Base-by-base conservation (phyloP, 2,329 filamentous ascomycete genomes). In the Orbilia brochopaga region DNA sequence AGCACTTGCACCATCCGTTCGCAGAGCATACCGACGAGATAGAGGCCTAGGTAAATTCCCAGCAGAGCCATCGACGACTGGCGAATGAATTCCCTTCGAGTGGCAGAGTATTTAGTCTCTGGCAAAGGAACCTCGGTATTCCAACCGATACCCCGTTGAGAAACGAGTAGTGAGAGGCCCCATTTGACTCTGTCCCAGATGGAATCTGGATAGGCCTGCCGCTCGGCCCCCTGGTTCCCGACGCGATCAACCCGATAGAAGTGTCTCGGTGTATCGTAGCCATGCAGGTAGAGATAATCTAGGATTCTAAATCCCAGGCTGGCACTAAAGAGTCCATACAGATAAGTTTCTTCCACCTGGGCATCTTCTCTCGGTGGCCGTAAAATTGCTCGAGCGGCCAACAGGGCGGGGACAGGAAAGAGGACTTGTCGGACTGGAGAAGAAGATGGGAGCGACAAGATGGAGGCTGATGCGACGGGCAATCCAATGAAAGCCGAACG, bases 81-180 rank as follows among this genome's bases (percentile, higher is more conserved):
- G 3, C 17, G 21, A 30, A 64, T 19, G 35, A 70, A 70, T 23
- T 32, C 54, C 8, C 23, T 23, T 27, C 42, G 48, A 10, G 17
- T 48, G 0, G 15, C 13, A 0, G 48, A 6, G 13, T 60, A 60
- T 19, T 55, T 56, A 10, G 59, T 70, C 5, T 30, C 21, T 17
- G 66, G 60, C 8, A 64, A 11, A 10, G 66, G 60, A 17, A 64
- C 60, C 24, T 70, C 27, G 40, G 60, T 44, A 17, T 70, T 70
- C 66, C 66, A 70, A n/a, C 66, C 66, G 19, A 70, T 70, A 4
- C 66, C 66, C 15, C 66, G 66, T 15, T 54, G 59, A 10, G 66
- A 64, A 10, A 64, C 5, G 17, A 70, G 37, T 2, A 70, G 42
- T 15, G 54, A 17, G 5, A 60, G 32, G 15, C 42, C 54, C 66